Evolutionary conservation across 2,329 filamentous ascomycete genomes (phyloP), one percentile per base, ranked within the genome.

Genomic region (Juglanconis oblonga): DNA sequence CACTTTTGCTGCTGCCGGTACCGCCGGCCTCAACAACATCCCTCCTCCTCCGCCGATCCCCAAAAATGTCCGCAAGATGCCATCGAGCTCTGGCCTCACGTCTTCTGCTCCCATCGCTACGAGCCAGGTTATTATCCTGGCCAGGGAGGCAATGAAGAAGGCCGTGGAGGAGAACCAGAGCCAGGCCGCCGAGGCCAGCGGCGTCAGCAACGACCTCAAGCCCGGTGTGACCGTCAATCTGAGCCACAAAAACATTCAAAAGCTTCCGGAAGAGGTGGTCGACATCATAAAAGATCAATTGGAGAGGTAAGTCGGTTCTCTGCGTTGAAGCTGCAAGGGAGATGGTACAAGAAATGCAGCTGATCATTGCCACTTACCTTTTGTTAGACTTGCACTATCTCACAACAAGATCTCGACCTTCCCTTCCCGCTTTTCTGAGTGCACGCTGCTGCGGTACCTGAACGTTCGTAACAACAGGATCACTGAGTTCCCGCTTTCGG

Each of bases 391-490:
- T 56, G 90, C 90, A 53, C 79, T 94, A 65, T 92, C 90, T n/a
- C 90, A 93, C 75, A 93, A 93, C 72, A 86, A 85, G 66, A 79
- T 92, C 61, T 81, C 85, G 36, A 80, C 83, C n/a, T 84, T 94
- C 51, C 90, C 90, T 5, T 70, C 78, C 31, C 83, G 89, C 57
- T 90, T 93, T 67, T 81, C 87, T 40, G 89, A 92, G 75, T 93
- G 90, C 75, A 87, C 85, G 47, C 89, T 88, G 53, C 76, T 94
- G 62, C 87, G 90, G 63, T 94, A 94, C 71, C 82, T 94, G 62
- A 94, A 94, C 67, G 86, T 92, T 64, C 81, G 90, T 70, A 89
- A 89, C 74, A 94, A 93, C 70, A 79, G 85, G 67, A 87, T 93
- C 70, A 81, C 78, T 62, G 83, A 86, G 66, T 86, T 87, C 59